phyloP scores from a whole-genome alignment of 331 rosid genomes.

The Phaseolus coccineus region DNA sequence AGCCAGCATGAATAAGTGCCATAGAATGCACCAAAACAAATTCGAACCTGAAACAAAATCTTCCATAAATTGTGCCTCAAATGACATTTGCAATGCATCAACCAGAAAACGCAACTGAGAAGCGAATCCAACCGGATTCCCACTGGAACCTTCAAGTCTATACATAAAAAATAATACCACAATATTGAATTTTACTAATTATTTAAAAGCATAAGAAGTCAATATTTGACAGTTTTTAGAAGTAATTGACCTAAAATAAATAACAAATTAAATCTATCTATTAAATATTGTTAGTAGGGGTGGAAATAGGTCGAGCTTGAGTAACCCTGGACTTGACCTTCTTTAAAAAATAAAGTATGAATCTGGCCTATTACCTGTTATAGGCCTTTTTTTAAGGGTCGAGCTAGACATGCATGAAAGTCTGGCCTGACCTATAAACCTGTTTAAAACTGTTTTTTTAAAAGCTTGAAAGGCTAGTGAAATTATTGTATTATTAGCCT shows the following conservation, averaged over 20 bases:
- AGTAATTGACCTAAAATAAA: conserved; percentile 32
- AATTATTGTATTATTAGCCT: no score
- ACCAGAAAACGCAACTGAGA: conserved; percentile 75
- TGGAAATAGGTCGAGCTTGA: no score
- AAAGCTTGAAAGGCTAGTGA: no score
- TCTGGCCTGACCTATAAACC: no score
- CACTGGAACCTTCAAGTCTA: conserved; percentile 73
- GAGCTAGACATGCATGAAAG: no score
- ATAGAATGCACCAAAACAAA: conserved; percentile 43
- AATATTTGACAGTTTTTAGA: conserved; percentile 20
- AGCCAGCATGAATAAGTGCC: conserved; percentile 39
- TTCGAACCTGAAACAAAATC: conserved; percentile 92
- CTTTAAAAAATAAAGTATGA: no score
- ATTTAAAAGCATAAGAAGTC: conserved; percentile 36
- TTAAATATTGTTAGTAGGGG: neutral
- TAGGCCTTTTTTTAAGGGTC: no score
- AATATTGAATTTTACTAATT: neutral
- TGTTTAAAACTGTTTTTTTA: no score
- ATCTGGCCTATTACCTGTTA: no score
- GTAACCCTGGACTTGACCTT: no score
- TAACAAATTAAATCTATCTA: conserved; percentile 28
- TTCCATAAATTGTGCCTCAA: conserved; percentile 88
- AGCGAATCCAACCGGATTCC: conserved; percentile 79
- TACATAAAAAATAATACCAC: conserved; percentile 31
- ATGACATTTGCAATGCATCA: conserved; percentile 85